Evolutionary conservation across 257 asterid species (phyloP), one percentile per base, ranked within the genome.

Genomic region (Rauvolfia tetraphylla): DNA sequence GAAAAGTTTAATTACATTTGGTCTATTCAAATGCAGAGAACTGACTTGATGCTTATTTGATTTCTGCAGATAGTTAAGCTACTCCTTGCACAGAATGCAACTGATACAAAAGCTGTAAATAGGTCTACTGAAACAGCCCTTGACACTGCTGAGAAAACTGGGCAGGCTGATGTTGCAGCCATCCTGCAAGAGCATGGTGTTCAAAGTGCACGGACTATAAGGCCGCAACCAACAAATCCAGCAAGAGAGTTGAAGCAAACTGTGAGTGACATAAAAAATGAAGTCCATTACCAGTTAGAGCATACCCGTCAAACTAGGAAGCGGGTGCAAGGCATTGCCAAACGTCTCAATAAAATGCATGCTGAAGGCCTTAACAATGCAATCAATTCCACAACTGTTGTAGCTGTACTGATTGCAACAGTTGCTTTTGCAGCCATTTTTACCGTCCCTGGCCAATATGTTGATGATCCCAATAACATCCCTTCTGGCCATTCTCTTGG

Each of bases 281-380:
- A 86, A 75, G 90, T 86, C 7, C 88, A 86, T 73, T 18, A 86
- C 48, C 90, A 86, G 57, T 53, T 86, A 44, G 85, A 86, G 51
- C 90, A 86, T 39, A 82, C 86, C 0, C 79, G 84, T 9, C 90
- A 82, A 38, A 86, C 88, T 6, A 76, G 87, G 74, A 84, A 72
- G 68, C 82, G 90, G 0, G 84, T 86, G 29, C 88, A 84, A 71
- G 85, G 85, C 72, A 86, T 86, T 42, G 88, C 87, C 5, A 84
- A 86, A 56, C 87, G 88, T 71, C 79, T 86, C 7, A 78, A 86
- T 66, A 86, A 86, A 77, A 82, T 86, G 88, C 90, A 86, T 12
- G 42, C 81, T 2, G 90, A 86, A 80, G 90, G 90, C 38, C 88
- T 86, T 3, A 86, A 86, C 80, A 86, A 86, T 49, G 90, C 90